Percentiles rank a stretch among this genome's conserved stretches.
Evolutionary conservation across 2,329 filamentous ascomycete species (phyloP).

Genomic region (Ustulina deusta): DNA sequence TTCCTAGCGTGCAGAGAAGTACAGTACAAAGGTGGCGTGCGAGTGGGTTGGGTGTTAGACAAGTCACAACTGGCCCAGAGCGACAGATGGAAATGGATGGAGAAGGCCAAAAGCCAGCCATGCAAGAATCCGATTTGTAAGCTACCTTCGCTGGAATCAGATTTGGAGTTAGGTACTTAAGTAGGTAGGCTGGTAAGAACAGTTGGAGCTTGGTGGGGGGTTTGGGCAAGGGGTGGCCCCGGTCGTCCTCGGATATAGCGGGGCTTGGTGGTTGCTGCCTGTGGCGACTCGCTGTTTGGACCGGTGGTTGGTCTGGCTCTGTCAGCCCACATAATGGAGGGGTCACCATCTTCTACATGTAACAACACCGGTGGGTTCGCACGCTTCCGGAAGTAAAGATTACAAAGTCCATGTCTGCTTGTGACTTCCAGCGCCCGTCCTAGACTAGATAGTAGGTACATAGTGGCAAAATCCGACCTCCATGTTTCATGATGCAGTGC

Average conservation of each 20-base stretch:
- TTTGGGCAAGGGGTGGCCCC: slow-evolving; percentile 7
- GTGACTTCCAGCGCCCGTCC: too few relatives aligned
- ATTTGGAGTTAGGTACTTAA: slow-evolving; percentile 28
- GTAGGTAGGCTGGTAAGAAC: slow-evolving; percentile 3
- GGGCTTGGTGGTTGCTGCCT: slow-evolving; percentile 12
- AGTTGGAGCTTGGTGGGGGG: slow-evolving; percentile 12
- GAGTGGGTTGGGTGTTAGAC: slow-evolving; percentile 29
- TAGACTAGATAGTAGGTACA: too few relatives aligned
- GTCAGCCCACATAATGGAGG: slow-evolving; percentile 15
- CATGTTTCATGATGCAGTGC: slow-evolving; percentile 13
- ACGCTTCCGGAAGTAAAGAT: slow-evolving; percentile 26
- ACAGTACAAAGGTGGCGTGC: slow-evolving; percentile 14
- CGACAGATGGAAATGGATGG: slow-evolving; percentile 49
- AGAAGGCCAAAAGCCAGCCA: slow-evolving; percentile 47
- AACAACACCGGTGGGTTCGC: not conserved
- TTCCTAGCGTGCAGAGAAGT: slow-evolving; percentile 4
- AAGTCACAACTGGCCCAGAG: slow-evolving; percentile 32
- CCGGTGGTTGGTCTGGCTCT: not conserved
- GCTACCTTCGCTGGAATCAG: slow-evolving; percentile 39
- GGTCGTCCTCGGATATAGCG: slow-evolving; percentile 35
- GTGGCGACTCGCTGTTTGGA: not conserved
- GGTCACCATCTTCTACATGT: not conserved
- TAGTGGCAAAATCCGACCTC: not conserved
- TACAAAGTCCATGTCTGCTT: slow-evolving; percentile 13
- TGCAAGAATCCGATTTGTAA: slow-evolving; percentile 52